Base-by-base conservation (phyloP, 2,329 filamentous ascomycete genomes). In the Sclerotinia borealis region DNA sequence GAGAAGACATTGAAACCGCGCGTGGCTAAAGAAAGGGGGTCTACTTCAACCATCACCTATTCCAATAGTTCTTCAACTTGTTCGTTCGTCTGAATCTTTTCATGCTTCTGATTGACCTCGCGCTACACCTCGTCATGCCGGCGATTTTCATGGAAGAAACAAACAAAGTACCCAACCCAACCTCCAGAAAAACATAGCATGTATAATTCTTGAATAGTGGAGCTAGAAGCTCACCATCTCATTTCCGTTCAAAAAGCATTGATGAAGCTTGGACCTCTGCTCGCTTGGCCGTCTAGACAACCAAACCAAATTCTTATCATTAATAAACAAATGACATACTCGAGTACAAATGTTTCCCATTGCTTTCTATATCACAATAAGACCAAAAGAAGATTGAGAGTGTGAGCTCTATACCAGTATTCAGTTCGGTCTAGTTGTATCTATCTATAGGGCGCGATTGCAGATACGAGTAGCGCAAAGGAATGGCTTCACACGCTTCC, bases 21-120 rank as follows among this genome's bases (percentile, higher is more conserved):
- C 49, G 59, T 55, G 59, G 37, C n/a, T 58, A 41, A 48, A 39
- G 56, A 48, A 63, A 48, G 51, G 51, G 36, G 48, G 27, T 49
- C 15, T 43, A 22, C n/a, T 25, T 39, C 58, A 10, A n/a, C 25
- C 34, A 13, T 27, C 34, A 13, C 17, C 3, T 49, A 25, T 50
- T 36, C 50, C 51, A 56, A 48, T 62, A 29, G 11, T 58, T 37
- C 25, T 17, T 17, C 19, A 17, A 47, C n/a, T 34, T 41, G 13
- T 34, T 31, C 10, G 10, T 48, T 50, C 56, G n/a, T 48, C 29
- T 59, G 56, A 59, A 48, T 17, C 43, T 48, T 3, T 36, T 48
- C 56, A 50, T 50, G 56, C 56, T 37, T 49, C 56, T 19, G 22
- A 27, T 29, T 50, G 27, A 17, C 22, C 25, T 49, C 43, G 43